These are phyloP conservation scores for Cylindrodendrum hubeiense DNA, from an alignment of 2,329 filamentous ascomycete genomes.

Conservation along the genomic window DNA sequence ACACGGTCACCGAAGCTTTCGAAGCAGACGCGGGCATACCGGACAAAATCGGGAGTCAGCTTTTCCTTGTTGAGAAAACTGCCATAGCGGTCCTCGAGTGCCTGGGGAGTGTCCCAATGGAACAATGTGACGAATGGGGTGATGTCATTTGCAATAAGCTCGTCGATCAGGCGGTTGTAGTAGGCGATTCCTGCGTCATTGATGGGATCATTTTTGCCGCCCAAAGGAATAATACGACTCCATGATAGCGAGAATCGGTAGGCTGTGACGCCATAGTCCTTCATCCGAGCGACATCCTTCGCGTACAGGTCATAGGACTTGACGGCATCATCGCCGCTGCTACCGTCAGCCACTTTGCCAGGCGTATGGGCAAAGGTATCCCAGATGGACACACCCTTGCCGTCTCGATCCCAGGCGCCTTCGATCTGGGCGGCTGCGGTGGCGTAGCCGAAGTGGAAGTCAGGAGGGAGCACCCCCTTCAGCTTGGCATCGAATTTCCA, in stretches of 20 bases:
- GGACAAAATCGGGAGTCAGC: slow-evolving; percentile 37
- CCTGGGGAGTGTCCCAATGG: slow-evolving; percentile 72
- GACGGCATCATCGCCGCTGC: slow-evolving; percentile 53
- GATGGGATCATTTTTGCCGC: slow-evolving; percentile 71
- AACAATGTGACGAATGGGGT: slow-evolving; percentile 72
- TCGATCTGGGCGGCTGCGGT: slow-evolving; percentile 45
- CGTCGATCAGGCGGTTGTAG: slow-evolving; percentile 71
- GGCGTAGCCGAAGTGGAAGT: slow-evolving; percentile 27
- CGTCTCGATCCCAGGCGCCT: slow-evolving; percentile 56
- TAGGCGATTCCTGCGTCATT: slow-evolving; percentile 71
- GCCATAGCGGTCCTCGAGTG: slow-evolving; percentile 36
- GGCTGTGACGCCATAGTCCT: slow-evolving; percentile 67
- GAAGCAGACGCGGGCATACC: slow-evolving; percentile 40
- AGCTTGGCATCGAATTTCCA: slow-evolving; percentile 23
- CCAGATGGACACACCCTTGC: slow-evolving; percentile 57
- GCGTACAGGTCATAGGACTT: slow-evolving; percentile 56
- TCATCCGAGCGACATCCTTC: slow-evolving; percentile 67
- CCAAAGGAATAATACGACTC: slow-evolving; percentile 74
- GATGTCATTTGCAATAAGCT: slow-evolving; percentile 65
- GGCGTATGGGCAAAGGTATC: slow-evolving; percentile 54
- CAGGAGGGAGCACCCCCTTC: slow-evolving; percentile 18
- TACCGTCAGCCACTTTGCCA: slow-evolving; percentile 54
- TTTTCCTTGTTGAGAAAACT: slow-evolving; percentile 37
- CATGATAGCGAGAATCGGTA: slow-evolving; percentile 76
- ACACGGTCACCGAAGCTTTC: slow-evolving; percentile 38